Base-by-base conservation (phyloP, 345 rosid species). In the Gossypium sturtianum region DNA sequence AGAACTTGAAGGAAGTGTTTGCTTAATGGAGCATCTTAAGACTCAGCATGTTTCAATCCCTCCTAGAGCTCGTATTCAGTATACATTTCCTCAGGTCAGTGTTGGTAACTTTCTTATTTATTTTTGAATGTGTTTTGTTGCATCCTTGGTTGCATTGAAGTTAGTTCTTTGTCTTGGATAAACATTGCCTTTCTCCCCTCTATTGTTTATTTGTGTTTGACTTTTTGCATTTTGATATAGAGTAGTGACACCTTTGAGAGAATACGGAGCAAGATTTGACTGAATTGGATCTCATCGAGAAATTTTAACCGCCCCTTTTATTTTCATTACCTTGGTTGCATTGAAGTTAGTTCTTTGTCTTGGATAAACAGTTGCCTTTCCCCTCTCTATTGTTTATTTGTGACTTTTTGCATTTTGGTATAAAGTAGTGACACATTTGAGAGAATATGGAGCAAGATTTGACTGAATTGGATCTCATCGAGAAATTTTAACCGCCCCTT, bases 11-110 rank as follows among this genome's bases (percentile, higher is more conserved):
- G 87, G 85, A 57, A 80, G 78, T 63, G 15, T 90, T 79, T 86
- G 90, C 80, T 79, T 82, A 65, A 79, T 95, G 17, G 99, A 93
- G 81, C 96, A 95, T 82, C 84, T 93, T 78, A 90, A 81, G 75
- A 86, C 97, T 29, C 93, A 89, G 71, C 79, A 88, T 66, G 75
- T 84, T 73, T 74, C 87, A 29, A 78, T 95, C 77, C 87, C 93
- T 12, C 83, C 97, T 29, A 83, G 88, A 69, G 81, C 86, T 70
- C 66, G 59, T 64, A 77, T 86, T 54, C 89, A 83, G 51, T 87
- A 84, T 82, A 88, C 97, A 16, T 91, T 93, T 84, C 93, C 93
- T 3, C 80, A 86, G 86, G 99, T 95, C 67, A 77, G 88, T 87
- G 70, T 29, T 72, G 66, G 56, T 9, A 62, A 20, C 3, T 44